Evolutionary conservation across 768 basidiomycete genomes (phyloP).

Genomic region (Plicaturopsis crispa): DNA sequence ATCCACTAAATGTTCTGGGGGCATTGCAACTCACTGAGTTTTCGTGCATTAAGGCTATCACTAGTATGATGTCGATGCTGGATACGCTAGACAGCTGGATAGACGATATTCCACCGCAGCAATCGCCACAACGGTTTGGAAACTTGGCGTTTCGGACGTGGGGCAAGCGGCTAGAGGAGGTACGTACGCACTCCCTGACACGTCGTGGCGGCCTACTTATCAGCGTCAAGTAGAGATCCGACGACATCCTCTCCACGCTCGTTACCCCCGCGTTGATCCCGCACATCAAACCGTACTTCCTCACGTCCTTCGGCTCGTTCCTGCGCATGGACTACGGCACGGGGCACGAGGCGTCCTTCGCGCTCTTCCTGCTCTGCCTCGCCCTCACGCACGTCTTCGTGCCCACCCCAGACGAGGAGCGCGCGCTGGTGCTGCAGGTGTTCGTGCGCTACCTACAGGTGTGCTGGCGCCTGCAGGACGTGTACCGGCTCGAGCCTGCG

Average conservation of each 20-base stretch:
- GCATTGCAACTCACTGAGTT: too few relatives aligned
- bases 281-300: conserved; percentile 70
- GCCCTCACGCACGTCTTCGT: conserved; percentile 58
- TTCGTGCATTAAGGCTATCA: conserved; percentile 44
- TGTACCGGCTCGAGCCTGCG: conserved; percentile 89
- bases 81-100: conserved; percentile 68
- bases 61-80: conserved; percentile 46
- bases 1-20: too few relatives aligned
- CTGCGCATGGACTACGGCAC: conserved; percentile 93
- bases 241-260: conserved; percentile 38
- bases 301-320: conserved; percentile 85
- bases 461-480: conserved; percentile 81
- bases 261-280: conserved; percentile 45
- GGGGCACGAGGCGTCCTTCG: conserved; percentile 91
- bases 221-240: conserved; percentile 36
- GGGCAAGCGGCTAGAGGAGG: conserved; percentile 74
- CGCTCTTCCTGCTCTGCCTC: conserved; percentile 66
- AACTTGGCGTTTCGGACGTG: conserved; percentile 88
- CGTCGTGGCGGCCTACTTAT: neutral
- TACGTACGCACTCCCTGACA: conserved; percentile 21
- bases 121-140: conserved; percentile 80
- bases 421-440: conserved; percentile 40
- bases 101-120: conserved; percentile 68
- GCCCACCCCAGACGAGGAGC: conserved; percentile 15
- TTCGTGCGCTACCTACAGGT: conserved; percentile 75